These are phyloP conservation scores for Paecilomyces sp. DNA, from an alignment of 2,329 filamentous ascomycete species.

Conservation along the genomic window DNA sequence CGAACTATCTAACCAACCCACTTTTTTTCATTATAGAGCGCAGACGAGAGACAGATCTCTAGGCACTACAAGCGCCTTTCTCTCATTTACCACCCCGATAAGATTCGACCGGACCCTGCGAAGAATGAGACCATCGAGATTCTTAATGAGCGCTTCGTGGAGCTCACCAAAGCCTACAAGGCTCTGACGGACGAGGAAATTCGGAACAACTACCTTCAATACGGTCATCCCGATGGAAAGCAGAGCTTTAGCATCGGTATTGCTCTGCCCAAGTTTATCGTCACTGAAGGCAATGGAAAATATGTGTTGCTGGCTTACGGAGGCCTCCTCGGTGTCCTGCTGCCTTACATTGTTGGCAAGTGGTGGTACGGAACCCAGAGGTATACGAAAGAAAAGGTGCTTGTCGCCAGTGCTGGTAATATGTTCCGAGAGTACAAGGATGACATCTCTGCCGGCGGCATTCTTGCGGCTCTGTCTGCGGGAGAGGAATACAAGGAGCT, in stretches of 20 bases:
- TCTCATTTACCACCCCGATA: conserved; percentile 86
- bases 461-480: conserved; percentile 72
- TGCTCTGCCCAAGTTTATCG: conserved; percentile 83
- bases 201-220: conserved; percentile 93
- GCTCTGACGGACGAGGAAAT: conserved; percentile 95
- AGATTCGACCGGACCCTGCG: conserved; percentile 70
- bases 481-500: conserved; percentile 78
- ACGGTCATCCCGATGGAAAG: conserved; percentile 94
- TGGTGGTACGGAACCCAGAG: conserved; percentile 99
- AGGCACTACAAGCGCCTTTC: conserved; percentile 82
- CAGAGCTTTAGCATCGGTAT: conserved; percentile 98
- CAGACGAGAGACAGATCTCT: conserved; percentile 86
- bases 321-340: conserved; percentile 73
- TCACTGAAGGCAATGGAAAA: conserved; percentile 90
- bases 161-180: conserved; percentile 97
- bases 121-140: conserved; percentile 85
- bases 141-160: conserved; percentile 84
- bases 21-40: conserved; percentile 51
- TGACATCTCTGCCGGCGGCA: conserved; percentile 68
- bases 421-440: conserved; percentile 92
- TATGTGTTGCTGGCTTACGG: conserved; percentile 91
- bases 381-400: conserved; percentile 85
- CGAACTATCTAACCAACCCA: background rate
- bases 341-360: conserved; percentile 88
- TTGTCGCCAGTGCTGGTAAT: conserved; percentile 88